phyloP scores from a whole-genome alignment of 2,329 filamentous ascomycete genomes.

The Amesomyces nigricolor region DNA sequence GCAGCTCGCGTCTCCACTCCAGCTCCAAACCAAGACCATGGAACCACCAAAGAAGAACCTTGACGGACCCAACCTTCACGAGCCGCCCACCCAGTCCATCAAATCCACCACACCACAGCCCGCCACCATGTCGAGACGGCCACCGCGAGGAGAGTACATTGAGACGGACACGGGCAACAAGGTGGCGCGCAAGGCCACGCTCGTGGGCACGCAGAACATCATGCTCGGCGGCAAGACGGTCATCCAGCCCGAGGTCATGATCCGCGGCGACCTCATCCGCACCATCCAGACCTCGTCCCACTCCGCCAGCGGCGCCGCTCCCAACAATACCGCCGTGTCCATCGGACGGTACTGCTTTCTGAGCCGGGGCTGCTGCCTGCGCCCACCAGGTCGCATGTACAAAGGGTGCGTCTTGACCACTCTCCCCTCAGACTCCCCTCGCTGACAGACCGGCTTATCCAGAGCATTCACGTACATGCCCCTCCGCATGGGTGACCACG shows the following conservation, averaged over 20 bases:
- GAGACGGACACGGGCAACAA: slow-evolving; percentile 99
- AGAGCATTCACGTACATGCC: slow-evolving; percentile 73
- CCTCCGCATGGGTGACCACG: slow-evolving; percentile 88
- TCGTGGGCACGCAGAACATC: slow-evolving; percentile 95
- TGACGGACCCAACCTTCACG: too few relatives aligned
- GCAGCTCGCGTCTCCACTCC: too few relatives aligned
- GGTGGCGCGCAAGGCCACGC: slow-evolving; percentile 83
- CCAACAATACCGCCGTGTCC: slow-evolving; percentile 64
- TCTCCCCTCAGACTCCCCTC: background rate
- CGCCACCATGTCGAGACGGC: slow-evolving; percentile 64
- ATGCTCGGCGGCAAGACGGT: slow-evolving; percentile 95
- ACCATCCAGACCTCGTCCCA: slow-evolving; percentile 43
- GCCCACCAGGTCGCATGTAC: slow-evolving; percentile 77
- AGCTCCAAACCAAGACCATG: too few relatives aligned
- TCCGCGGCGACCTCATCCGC: slow-evolving; percentile 79
- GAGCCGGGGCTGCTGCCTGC: slow-evolving; percentile 68
- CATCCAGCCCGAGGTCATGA: slow-evolving; percentile 90
- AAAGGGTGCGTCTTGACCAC: slow-evolving; percentile 49
- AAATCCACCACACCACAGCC: too few relatives aligned
- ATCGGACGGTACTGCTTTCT: slow-evolving; percentile 92
- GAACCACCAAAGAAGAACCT: too few relatives aligned
- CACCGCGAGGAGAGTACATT: slow-evolving; percentile 87
- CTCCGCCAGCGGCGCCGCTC: slow-evolving; percentile 36
- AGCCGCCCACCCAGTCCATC: too few relatives aligned
- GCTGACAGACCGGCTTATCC: background rate